Evolutionary conservation across 2,329 filamentous ascomycete genomes (phyloP).

Genomic region (Pseudogymnoascus sp.): DNA sequence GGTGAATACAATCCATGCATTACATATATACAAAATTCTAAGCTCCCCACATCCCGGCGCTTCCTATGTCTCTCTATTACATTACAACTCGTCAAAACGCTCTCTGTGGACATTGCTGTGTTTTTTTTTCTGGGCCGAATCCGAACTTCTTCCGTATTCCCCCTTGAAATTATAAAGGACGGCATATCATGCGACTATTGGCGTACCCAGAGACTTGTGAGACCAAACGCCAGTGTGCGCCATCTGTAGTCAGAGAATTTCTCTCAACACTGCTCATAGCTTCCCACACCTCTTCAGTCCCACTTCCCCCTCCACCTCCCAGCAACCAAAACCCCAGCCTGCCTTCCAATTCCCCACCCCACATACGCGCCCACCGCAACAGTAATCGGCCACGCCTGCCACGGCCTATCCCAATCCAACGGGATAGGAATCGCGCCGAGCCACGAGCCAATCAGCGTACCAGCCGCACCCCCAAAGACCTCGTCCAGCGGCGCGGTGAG

Average conservation of each 20-base stretch:
- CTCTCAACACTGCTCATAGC: background rate
- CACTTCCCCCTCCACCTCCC: slow-evolving; percentile 23
- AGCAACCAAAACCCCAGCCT: slow-evolving; percentile 39
- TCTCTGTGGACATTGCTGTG: background rate
- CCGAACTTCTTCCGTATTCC: background rate
- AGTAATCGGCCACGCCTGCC: slow-evolving; percentile 97
- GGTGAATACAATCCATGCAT: background rate
- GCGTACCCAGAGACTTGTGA: background rate
- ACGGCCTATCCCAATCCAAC: slow-evolving; percentile 96
- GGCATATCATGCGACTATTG: background rate
- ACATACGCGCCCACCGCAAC: slow-evolving; percentile 76
- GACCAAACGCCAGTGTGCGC: background rate
- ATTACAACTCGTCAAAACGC: background rate
- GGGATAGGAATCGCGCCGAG: slow-evolving; percentile 91
- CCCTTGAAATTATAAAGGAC: background rate
- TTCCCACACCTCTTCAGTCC: background rate
- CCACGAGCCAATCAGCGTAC: slow-evolving; percentile 77
- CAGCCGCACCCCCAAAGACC: slow-evolving; percentile 74
- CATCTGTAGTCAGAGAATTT: background rate
- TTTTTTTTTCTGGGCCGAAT: background rate
- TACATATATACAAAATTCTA: slow-evolving; percentile 8
- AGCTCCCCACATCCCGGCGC: background rate
- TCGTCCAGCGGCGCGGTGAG: slow-evolving; percentile 70
- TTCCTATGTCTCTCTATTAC: background rate
- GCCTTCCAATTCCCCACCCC: slow-evolving; percentile 67